Evolutionary conservation across 2,329 filamentous ascomycete genomes (phyloP).

Genomic region (Chaetomiaceae sp.): DNA sequence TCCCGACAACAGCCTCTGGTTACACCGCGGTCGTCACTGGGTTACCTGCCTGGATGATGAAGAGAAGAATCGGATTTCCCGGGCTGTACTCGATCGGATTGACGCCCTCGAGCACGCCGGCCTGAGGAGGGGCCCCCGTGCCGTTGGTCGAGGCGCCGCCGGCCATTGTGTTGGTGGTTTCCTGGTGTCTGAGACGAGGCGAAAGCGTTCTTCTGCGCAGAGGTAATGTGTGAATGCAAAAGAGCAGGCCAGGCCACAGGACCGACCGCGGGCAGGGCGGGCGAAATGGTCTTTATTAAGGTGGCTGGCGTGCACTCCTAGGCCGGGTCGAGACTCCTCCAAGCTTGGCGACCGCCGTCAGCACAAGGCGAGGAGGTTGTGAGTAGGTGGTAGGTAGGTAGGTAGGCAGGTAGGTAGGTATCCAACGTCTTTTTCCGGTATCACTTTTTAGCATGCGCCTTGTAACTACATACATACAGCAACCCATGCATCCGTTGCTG

Average conservation of each 20-base stretch:
- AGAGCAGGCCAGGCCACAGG: not conserved
- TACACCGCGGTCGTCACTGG: not conserved
- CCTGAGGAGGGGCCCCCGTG: constrained; percentile 28
- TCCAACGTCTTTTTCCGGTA: too few relatives aligned
- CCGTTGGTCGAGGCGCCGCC: constrained; percentile 20
- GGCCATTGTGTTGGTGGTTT: constrained; percentile 21
- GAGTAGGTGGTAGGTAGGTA: not conserved
- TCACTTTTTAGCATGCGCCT: too few relatives aligned
- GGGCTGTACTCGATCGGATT: constrained; percentile 60
- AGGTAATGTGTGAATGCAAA: not conserved
- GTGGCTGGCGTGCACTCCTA: not conserved
- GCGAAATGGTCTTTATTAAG: not conserved
- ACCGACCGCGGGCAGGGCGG: not conserved
- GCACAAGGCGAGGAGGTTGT: too few relatives aligned
- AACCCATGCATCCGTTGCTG: too few relatives aligned
- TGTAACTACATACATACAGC: too few relatives aligned
- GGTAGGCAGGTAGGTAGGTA: too few relatives aligned
- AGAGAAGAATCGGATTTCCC: constrained; percentile 62
- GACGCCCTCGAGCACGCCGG: constrained; percentile 59
- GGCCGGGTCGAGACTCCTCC: not conserved
- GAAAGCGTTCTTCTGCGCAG: too few relatives aligned
- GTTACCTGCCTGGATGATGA: constrained; percentile 61
- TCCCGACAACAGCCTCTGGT: not conserved
- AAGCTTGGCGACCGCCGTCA: not conserved
- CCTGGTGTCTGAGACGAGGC: not conserved